Percentiles rank a stretch among this genome's conserved stretches.
Conservation (phyloP, 2,329 filamentous ascomycete genomes). For the Xylariaceae sp. region DNA sequence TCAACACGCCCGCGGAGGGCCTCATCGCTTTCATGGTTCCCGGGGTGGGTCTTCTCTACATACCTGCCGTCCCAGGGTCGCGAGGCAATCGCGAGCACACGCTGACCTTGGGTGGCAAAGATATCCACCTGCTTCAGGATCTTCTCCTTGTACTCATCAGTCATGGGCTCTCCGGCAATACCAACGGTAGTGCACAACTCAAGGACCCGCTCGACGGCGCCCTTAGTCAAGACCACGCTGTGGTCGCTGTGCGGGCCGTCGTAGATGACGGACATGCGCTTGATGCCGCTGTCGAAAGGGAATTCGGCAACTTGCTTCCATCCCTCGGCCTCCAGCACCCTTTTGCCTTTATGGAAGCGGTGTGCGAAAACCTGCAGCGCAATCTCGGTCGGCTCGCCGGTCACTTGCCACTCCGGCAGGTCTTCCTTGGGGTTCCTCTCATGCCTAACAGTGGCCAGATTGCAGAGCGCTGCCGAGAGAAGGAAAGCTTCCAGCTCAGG, state of each 20-base stretch:
- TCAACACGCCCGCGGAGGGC: conserved; percentile 65
- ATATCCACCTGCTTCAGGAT: conserved; percentile 58
- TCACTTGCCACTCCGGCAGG: conserved; percentile 64
- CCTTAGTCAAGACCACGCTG: conserved; percentile 63
- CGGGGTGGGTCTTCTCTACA: conserved; percentile 28
- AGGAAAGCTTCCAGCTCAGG: conserved; percentile 55
- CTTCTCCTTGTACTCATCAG: conserved; percentile 51
- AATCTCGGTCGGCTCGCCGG: conserved; percentile 74
- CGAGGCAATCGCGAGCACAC: conserved; percentile 72
- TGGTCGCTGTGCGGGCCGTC: conserved; percentile 48
- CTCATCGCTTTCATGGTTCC: conserved; percentile 42
- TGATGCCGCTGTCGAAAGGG: conserved; percentile 77
- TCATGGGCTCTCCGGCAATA: conserved; percentile 47
- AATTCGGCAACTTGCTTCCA: conserved; percentile 71
- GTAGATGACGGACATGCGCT: conserved; percentile 80
- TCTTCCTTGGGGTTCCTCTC: conserved; percentile 56
- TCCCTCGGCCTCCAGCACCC: conserved; percentile 51
- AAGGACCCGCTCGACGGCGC: conserved; percentile 62
- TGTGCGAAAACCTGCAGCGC: conserved; percentile 75
- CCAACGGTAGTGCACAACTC: conserved; percentile 57
- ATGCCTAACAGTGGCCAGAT: conserved; percentile 61
- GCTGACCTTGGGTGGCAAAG: conserved; percentile 69
- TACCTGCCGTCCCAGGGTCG: conserved; percentile 59
- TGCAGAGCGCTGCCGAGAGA: conserved; percentile 64
- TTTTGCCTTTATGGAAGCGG: conserved; percentile 65